Evolutionary conservation across 441 rosid genomes (phyloP).

Genomic region (Aquilaria agallochum): DNA sequence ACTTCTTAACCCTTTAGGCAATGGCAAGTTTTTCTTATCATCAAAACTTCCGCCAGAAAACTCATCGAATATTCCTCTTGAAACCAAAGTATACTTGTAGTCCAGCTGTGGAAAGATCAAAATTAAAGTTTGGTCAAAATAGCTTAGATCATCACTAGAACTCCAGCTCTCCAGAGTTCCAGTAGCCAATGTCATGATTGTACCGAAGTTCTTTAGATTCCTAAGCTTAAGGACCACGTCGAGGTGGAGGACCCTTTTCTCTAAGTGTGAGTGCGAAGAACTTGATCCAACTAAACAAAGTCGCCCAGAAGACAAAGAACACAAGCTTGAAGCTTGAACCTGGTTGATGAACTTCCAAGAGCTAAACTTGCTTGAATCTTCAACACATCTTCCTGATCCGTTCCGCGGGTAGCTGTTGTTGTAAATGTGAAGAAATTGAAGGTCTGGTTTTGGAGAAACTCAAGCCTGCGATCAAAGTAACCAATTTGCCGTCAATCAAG

Average conservation of each 20-base stretch:
- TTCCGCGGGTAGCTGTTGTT: background rate
- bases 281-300: conserved; percentile 35
- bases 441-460: conserved; percentile 9
- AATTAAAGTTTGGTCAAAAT: conserved; percentile 27
- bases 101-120: conserved; percentile 28
- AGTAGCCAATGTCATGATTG: conserved; percentile 24
- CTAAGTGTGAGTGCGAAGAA: background rate
- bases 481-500: conserved; percentile 7
- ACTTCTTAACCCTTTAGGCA: conserved; percentile 2
- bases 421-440: conserved; percentile 20
- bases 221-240: conserved; percentile 30
- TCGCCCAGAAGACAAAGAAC: conserved; percentile 32
- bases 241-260: conserved; percentile 4
- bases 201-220: conserved; percentile 18
- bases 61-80: conserved; percentile 1
- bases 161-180: conserved; percentile 35
- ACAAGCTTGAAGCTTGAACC: conserved; percentile 26
- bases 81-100: conserved; percentile 20
- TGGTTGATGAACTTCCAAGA: conserved; percentile 4
- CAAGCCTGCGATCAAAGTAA: conserved; percentile 11
- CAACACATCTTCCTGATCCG: conserved; percentile 16
- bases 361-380: conserved; percentile 25
- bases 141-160: conserved; percentile 8
- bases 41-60: conserved; percentile 11
- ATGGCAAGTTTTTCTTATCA: conserved; percentile 12